Percentiles rank a stretch among this genome's conserved stretches.
Conservation (phyloP, 306 rosid species). For the Chamaecrista fasciculata region DNA sequence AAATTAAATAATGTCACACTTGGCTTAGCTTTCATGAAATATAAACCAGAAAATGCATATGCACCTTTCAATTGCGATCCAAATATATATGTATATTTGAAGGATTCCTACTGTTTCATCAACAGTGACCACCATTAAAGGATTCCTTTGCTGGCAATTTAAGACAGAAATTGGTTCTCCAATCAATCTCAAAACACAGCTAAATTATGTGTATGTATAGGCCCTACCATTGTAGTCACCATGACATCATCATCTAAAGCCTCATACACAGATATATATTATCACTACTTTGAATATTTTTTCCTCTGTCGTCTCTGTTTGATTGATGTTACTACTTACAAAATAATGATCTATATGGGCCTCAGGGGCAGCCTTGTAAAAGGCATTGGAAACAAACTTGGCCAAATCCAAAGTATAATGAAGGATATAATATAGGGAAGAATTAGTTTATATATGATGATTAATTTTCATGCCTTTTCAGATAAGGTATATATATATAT, state of each 20-base stretch:
- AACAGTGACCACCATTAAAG: slow-evolving; percentile 25
- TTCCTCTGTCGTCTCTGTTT: not conserved
- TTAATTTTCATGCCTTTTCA: not conserved
- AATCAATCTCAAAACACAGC: not conserved
- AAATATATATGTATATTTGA: too few species aligned
- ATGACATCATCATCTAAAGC: slow-evolving; percentile 1
- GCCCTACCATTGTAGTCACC: not conserved
- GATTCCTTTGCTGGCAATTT: slow-evolving; percentile 21
- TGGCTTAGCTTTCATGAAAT: slow-evolving; percentile 31
- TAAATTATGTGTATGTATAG: not conserved
- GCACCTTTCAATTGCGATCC: slow-evolving; percentile 26
- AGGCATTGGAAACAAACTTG: not conserved
- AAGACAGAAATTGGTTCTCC: slow-evolving; percentile 6
- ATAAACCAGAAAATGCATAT: slow-evolving; percentile 24
- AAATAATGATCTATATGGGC: not conserved
- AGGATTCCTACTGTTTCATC: slow-evolving; percentile 31
- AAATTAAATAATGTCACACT: not conserved
- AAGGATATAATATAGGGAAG: not conserved
- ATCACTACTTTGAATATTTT: not conserved
- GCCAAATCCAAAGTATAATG: not conserved
- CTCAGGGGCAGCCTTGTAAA: not conserved
- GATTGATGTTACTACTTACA: not conserved
- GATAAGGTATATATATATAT: not conserved
- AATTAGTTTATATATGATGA: slow-evolving; percentile 3
- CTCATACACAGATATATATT: not conserved